Percentiles rank a stretch among this genome's conserved stretches.
phyloP scores from a whole-genome alignment of 2,329 filamentous ascomycete species.

The Aureobasidium sp. region DNA sequence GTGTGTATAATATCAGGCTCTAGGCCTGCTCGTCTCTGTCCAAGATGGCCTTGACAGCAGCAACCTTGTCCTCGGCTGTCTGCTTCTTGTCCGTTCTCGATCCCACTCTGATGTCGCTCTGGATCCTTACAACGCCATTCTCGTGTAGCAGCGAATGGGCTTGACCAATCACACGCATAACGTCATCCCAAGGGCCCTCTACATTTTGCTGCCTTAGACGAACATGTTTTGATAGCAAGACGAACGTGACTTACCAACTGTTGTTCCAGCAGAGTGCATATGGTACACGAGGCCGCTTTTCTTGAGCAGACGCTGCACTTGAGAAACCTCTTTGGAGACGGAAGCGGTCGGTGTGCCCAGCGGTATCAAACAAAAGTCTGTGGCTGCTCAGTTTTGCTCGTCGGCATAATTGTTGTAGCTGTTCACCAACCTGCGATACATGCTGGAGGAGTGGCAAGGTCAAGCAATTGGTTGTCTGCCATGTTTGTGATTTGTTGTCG shows the following conservation, averaged over 20 bases:
- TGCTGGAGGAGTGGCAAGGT: slow-evolving; percentile 53
- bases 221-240: neutral
- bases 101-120: slow-evolving; percentile 80
- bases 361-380: slow-evolving; percentile 84
- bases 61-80: slow-evolving; percentile 70
- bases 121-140: slow-evolving; percentile 70
- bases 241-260: slow-evolving; percentile 58
- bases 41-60: slow-evolving; percentile 47
- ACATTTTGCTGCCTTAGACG: neutral
- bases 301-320: slow-evolving; percentile 76
- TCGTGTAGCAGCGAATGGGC: slow-evolving; percentile 70
- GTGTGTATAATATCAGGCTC: neutral
- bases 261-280: slow-evolving; percentile 93
- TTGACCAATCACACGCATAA: slow-evolving; percentile 78
- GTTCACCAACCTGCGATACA: slow-evolving; percentile 53
- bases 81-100: slow-evolving; percentile 82
- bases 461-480: slow-evolving; percentile 5
- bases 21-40: slow-evolving; percentile 22
- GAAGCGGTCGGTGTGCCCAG: slow-evolving; percentile 48
- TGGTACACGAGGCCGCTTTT: slow-evolving; percentile 71
- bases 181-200: slow-evolving; percentile 89
- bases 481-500: neutral
- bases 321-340: slow-evolving; percentile 63
- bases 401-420: no score
- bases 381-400: neutral